Evolutionary conservation across 2,329 filamentous ascomycete genomes (phyloP).

Genomic region (Anisogramma anomala): DNA sequence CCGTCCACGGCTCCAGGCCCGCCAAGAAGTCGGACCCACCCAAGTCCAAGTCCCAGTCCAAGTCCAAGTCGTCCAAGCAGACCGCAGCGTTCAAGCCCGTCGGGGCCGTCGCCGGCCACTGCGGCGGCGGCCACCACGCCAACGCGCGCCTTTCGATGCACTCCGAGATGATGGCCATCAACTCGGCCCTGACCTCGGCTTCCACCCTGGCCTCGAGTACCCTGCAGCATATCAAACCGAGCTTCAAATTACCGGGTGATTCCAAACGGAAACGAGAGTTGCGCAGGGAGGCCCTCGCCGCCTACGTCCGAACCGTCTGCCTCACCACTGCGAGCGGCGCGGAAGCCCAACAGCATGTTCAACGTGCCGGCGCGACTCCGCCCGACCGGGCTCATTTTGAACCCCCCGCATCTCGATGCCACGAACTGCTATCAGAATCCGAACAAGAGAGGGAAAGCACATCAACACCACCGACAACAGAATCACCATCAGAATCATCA

Average conservation of each 20-base stretch:
- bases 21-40: constrained; percentile 18
- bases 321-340: constrained; percentile 19
- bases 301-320: constrained; percentile 34
- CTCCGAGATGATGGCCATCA: constrained; percentile 45
- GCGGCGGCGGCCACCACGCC: constrained; percentile 24
- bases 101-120: constrained; percentile 21
- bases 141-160: constrained; percentile 39
- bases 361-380: constrained; percentile 24
- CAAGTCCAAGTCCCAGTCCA: constrained; percentile 18
- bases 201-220: constrained; percentile 30
- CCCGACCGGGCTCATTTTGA: constrained; percentile 38
- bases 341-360: constrained; percentile 16
- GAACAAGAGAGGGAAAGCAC: constrained; percentile 18
- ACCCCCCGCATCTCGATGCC: constrained; percentile 31
- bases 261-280: constrained; percentile 36
- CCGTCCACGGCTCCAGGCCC: constrained; percentile 25
- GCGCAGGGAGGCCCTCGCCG: constrained; percentile 29
- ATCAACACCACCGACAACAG: constrained; percentile 13
- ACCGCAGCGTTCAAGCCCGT: constrained; percentile 32
- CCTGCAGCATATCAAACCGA: constrained; percentile 36
- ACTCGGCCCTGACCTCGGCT: constrained; percentile 34
- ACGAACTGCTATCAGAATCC: constrained; percentile 14
- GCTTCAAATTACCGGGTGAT: constrained; percentile 34
- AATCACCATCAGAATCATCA: neutral
- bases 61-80: too few species aligned